Evolutionary conservation across 306 rosid species (phyloP), one percentile per base, ranked within the genome.

Genomic region (Castanopsis chinensis): DNA sequence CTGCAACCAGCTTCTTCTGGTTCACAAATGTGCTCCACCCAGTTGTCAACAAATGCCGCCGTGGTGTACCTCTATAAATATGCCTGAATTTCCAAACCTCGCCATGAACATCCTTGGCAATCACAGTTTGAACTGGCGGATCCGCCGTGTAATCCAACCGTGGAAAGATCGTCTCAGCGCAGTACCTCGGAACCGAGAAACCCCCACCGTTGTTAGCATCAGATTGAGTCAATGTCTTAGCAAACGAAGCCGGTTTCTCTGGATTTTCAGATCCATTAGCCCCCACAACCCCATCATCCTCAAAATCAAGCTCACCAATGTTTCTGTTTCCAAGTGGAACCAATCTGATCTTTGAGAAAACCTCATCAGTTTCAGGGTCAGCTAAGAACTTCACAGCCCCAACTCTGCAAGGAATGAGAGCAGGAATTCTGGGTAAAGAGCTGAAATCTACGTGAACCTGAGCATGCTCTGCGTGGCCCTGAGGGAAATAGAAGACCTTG

Each of bases 141-240:
- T 93, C 98, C 0, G 99, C 96, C 25, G 97, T 76, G 89, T 93
- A 93, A 85, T 95, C 98, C 56, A 95, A 77, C 73, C 91, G 84
- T 0, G 99, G 99, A 21, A 95, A 95, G 63, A 95, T 91, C 0
- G 99, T 95, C 76, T 95, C 99, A 0, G 99, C 99, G 30, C 99
- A 95, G 85, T 95, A 95, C 74, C 99, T 82, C 0, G 99, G 99
- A 63, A 95, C 99, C 0, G 99, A 95, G 77, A 95, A 95, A 1
- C 99, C 99, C 12, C 99, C 99, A 37, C 99, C 99, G 73, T 95
- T 95, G 87, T 95, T 95, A 20, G 99, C 98, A 67, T 95, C 99
- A 4, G 99, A 95, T 78, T 93, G 99, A 18, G 99, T 95, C 25
- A 95, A 80, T 32, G 99, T 95, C 87, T 95, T 95, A 0, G 99